Percentiles rank a stretch among this genome's conserved stretches.
Conservation (phyloP, 352 stramenopile species). For the Phytopythium kandeliae region DNA sequence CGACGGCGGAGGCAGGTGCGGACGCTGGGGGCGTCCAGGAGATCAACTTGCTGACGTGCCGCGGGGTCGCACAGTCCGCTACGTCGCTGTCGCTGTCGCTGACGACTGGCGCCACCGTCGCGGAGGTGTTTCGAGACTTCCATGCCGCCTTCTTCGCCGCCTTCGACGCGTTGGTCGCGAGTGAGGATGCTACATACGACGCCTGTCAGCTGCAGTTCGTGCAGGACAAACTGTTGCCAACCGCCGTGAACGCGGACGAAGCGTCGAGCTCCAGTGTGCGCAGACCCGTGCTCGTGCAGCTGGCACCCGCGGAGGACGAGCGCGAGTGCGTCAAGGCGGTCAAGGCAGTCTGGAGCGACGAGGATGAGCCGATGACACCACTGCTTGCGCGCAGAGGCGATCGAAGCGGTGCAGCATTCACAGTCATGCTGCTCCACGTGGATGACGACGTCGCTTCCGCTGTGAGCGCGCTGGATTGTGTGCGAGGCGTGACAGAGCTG, state of each 20-base stretch:
- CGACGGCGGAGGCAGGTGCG: neutral
- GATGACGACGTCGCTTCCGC: conserved; percentile 17
- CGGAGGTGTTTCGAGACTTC: conserved; percentile 45
- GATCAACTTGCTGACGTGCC: conserved; percentile 36
- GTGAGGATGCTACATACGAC: conserved; percentile 44
- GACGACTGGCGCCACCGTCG: conserved; percentile 12
- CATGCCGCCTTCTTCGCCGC: conserved; percentile 56
- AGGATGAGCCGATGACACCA: conserved; percentile 36
- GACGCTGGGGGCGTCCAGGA: conserved; percentile 10
- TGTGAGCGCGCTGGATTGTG: conserved; percentile 37
- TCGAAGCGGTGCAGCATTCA: conserved; percentile 22
- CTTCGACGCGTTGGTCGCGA: conserved; percentile 60
- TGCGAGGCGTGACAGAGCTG: conserved; percentile 37
- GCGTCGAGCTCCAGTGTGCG: no score
- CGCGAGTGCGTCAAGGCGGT: conserved; percentile 39
- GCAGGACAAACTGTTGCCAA: conserved; percentile 50
- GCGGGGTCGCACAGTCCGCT: conserved; percentile 17
- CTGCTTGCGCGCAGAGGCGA: conserved; percentile 50
- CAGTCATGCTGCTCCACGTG: conserved; percentile 55
- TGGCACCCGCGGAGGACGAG: conserved; percentile 29
- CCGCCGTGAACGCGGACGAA: conserved; percentile 22
- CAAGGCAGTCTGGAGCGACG: conserved; percentile 22
- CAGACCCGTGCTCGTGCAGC: conserved; percentile 50
- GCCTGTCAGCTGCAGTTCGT: conserved; percentile 64
- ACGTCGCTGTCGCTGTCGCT: conserved; percentile 37